Percentiles rank a stretch among this genome's conserved stretches.
phyloP scores from a whole-genome alignment of 768 basidiomycete species.

The Termitomyces sp. region DNA sequence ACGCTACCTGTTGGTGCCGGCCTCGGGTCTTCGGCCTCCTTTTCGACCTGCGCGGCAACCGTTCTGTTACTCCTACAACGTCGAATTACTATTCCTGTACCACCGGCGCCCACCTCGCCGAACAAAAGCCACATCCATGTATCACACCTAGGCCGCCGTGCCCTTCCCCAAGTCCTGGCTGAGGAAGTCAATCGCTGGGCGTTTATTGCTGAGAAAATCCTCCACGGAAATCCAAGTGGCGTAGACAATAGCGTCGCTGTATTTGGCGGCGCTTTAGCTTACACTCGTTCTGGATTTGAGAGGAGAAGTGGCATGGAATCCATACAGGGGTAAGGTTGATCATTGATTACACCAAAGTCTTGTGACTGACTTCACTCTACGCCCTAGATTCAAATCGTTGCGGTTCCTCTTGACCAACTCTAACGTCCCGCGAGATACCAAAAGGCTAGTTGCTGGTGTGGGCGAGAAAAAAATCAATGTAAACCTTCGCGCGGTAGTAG shows the following conservation, averaged over 20 bases:
- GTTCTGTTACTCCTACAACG: slow-evolving; percentile 74
- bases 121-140: slow-evolving; percentile 52
- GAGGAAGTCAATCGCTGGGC: slow-evolving; percentile 91
- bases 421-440: slow-evolving; percentile 90
- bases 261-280: slow-evolving; percentile 89
- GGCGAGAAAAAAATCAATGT: slow-evolving; percentile 64
- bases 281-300: slow-evolving; percentile 77
- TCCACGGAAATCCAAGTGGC: slow-evolving; percentile 96
- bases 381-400: slow-evolving; percentile 80
- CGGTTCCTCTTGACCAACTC: slow-evolving; percentile 92
- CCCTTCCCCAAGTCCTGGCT: slow-evolving; percentile 59
- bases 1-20: slow-evolving; percentile 94
- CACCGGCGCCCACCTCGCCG: slow-evolving; percentile 44
- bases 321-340: slow-evolving; percentile 70
- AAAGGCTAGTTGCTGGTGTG: slow-evolving; percentile 90
- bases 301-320: slow-evolving; percentile 80
- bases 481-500: slow-evolving; percentile 20
- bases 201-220: slow-evolving; percentile 91
- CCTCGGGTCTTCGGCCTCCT: slow-evolving; percentile 95
- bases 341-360: not conserved
- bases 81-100: slow-evolving; percentile 59
- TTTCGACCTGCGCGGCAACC: slow-evolving; percentile 83
- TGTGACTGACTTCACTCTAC: slow-evolving; percentile 14
- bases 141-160: slow-evolving; percentile 62
- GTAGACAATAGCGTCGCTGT: slow-evolving; percentile 95